Base-by-base conservation (phyloP, 2,329 filamentous ascomycete genomes). In the Metarhizium album region DNA sequence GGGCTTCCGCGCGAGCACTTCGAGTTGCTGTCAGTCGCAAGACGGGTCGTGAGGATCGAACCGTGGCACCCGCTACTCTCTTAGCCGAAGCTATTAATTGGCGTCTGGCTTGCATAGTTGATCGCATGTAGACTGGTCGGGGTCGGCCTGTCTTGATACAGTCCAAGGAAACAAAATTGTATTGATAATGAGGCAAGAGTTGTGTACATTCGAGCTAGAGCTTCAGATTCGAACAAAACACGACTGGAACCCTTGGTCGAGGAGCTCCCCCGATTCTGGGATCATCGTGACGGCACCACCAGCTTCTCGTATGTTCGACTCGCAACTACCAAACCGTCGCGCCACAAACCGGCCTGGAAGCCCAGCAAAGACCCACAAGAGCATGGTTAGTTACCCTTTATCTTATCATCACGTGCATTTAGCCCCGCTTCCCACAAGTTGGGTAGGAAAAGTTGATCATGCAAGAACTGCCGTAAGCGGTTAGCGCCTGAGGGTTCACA, bases 401-500 rank as follows among this genome's bases (percentile, higher is more conserved):
- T 66, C 63, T 63, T 62, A 61, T 67, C 64, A 55, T 62, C 67
- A 71, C 68, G 65, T 69, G 68, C 47, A 18, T 46, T 47, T 57
- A 64, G 61, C 64, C 64, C 64, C 64, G 59, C 64, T 59, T 54
- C 58, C 58, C 56, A 55, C 55, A 54, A 48, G 22, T 49, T 52
- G 51, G 53, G 53, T n/a, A n/a, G n/a, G n/a, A n/a, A n/a, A n/a
- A n/a, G n/a, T n/a, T n/a, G n/a, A n/a, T n/a, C n/a, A n/a, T n/a
- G n/a, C n/a, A n/a, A n/a, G 54, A 23, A 23, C 42, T 49, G 50
- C 63, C 60, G 42, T 51, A 66, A 63, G 46, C 46, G 62, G 62
- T 52, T 67, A 69, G 68, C 60, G 58, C 56, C 62, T 60, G 66
- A 70, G 68, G 68, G 68, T 67, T 68, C 66, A 66, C 64, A 67